phyloP scores from a whole-genome alignment of 345 rosid genomes.

The Linum tenue region DNA sequence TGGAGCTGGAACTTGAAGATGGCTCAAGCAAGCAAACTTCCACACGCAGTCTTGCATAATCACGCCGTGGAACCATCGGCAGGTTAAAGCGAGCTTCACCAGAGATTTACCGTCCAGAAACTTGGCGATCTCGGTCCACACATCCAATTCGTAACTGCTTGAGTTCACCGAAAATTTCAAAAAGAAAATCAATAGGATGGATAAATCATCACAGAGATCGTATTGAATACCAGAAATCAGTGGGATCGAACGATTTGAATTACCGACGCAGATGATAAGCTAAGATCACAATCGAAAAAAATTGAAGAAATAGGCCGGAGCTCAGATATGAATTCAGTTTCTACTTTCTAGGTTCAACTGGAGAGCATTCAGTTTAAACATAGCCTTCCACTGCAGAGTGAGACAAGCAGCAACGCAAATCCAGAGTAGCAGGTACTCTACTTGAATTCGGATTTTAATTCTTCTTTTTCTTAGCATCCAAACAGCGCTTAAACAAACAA shows the following conservation, averaged over 20 bases:
- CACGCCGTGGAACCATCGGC: conserved; percentile 53
- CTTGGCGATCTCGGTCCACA: conserved; percentile 77
- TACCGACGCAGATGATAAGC: too few species aligned
- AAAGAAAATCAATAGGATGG: neutral
- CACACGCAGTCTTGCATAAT: conserved; percentile 65
- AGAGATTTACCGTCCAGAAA: conserved; percentile 70
- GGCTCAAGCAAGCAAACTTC: conserved; percentile 79
- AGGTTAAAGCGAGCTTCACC: conserved; percentile 57
- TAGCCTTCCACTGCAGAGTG: neutral
- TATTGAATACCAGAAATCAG: neutral
- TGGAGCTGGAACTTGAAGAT: conserved; percentile 68
- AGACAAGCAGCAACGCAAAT: neutral
- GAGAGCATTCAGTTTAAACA: neutral
- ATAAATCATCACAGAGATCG: neutral
- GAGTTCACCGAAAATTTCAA: neutral
- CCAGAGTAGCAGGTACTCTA: neutral
- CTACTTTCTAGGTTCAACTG: too few species aligned
- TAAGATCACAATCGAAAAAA: neutral
- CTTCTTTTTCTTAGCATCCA: conserved; percentile 1
- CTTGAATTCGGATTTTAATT: neutral
- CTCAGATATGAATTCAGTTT: neutral
- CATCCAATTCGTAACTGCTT: conserved; percentile 58
- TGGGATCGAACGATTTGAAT: neutral
- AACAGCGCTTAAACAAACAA: neutral
- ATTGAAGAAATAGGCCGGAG: neutral